These are phyloP conservation scores for Fomitopsis serialis DNA, from an alignment of 768 basidiomycete genomes.

Conservation along the genomic window DNA sequence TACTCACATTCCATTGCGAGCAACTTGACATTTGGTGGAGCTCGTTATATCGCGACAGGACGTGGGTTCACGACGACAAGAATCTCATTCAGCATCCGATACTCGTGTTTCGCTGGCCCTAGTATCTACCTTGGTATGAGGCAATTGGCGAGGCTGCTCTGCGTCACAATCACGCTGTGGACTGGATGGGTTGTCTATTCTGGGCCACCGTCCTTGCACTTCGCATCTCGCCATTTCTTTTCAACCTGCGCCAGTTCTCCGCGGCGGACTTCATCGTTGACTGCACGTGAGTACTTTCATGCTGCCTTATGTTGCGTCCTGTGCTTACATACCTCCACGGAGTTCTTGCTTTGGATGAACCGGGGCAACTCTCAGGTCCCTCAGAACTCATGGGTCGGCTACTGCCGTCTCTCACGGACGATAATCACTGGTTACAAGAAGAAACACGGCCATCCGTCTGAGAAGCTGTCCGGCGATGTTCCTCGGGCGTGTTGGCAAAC, in stretches of 20 bases:
- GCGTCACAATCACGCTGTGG: slow-evolving; percentile 90
- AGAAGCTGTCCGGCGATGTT: slow-evolving; percentile 93
- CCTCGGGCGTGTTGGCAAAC: slow-evolving; percentile 93
- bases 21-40: slow-evolving; percentile 96
- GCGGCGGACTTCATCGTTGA: slow-evolving; percentile 97
- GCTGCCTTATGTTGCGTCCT: not conserved
- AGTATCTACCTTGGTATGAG: slow-evolving; percentile 97
- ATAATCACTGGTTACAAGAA: slow-evolving; percentile 99
- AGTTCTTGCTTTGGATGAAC: slow-evolving; percentile 99
- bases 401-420: slow-evolving; percentile 95
- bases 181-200: slow-evolving; percentile 94
- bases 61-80: slow-evolving; percentile 97
- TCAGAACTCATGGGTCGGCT: slow-evolving; percentile 98
- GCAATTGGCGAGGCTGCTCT: slow-evolving; percentile 86
- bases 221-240: slow-evolving; percentile 94
- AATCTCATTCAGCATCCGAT: slow-evolving; percentile 90
- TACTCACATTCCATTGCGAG: slow-evolving; percentile 96
- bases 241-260: slow-evolving; percentile 99
- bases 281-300: slow-evolving; percentile 53
- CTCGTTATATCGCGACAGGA: slow-evolving; percentile 97
- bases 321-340: slow-evolving; percentile 43
- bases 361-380: slow-evolving; percentile 97
- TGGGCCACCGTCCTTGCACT: slow-evolving; percentile 93
- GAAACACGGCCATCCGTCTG: slow-evolving; percentile 92
- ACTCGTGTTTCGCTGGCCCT: slow-evolving; percentile 97